Base-by-base conservation (phyloP, 1,139 yeast genomes). In the Taphrina communis region DNA sequence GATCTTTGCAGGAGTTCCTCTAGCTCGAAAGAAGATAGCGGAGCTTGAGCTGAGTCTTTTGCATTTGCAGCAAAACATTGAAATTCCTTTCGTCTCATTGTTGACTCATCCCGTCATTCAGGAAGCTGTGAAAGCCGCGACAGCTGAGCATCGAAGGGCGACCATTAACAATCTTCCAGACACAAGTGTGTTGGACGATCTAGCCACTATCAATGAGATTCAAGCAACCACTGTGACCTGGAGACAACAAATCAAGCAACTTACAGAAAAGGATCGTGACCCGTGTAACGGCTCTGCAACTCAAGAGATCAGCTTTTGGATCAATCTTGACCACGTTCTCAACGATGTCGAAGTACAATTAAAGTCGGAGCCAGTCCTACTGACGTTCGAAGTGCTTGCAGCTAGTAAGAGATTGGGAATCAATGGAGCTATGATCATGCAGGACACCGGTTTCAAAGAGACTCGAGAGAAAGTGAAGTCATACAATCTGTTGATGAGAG, bases 291-390 rank as follows among this genome's bases (percentile, higher is more conserved):
- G 90, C 0, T 80, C 84, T 0, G 85, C 92, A 0, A 74, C 80
- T 0, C 94, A 89, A 68, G 97, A 93, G 75, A 82, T 89, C 12
- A 85, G 83, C 66, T 93, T 90, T 74, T 93, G 98, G 97, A 80
- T 81, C 31, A 85, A 91, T 0, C 82, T 90, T 81, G 95, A 90
- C 74, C 76, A 79, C 0, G 88, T 92, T 0, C 79, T 93, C 48
- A 72, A 75, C 6, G 81, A 86, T 4, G 81, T 90, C 0, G 84
- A 84, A 66, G 80, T 81, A 1, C 97, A 91, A 76, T 77, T 89
- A 1, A 77, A 82, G 9, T 80, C 85, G 0, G 81, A 82, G 0
- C 87, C 85, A 44, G 85, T 90, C 0, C 80, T 79, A 36, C 76
- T 84, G n/a, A 85, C 96, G 0, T 77, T 91, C 31, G 85, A 85